Percentiles rank a stretch among this genome's conserved stretches.
Conservation (phyloP, 225 moss, liverwort and hornwort species). For the Lunularia cruciata region DNA sequence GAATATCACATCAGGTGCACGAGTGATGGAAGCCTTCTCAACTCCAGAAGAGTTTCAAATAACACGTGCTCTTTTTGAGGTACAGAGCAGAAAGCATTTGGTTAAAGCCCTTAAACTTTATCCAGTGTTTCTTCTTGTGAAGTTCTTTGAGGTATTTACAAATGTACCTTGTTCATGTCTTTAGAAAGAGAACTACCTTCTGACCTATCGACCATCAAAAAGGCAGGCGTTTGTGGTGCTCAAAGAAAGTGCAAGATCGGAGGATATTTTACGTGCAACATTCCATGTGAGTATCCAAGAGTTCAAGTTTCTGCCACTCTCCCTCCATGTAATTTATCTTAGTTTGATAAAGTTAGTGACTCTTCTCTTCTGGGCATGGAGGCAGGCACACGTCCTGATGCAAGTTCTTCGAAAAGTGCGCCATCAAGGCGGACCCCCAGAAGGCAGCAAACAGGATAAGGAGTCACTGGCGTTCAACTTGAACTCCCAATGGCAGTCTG, state of each 20-base stretch:
- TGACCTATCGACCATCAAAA: constrained; percentile 69
- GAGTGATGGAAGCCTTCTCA: constrained; percentile 80
- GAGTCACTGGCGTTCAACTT: constrained; percentile 17
- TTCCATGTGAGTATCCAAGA: constrained; percentile 70
- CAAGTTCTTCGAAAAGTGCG: constrained; percentile 54
- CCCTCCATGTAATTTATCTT: neutral
- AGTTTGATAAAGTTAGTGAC: neutral
- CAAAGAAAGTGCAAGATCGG: constrained; percentile 82
- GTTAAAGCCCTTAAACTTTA: neutral
- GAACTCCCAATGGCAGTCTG: constrained; percentile 33
- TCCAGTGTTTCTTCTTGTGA: neutral
- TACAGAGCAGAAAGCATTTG: constrained; percentile 13
- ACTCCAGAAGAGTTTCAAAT: constrained; percentile 66
- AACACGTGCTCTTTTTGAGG: constrained; percentile 72
- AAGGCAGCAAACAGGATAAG: constrained; percentile 4
- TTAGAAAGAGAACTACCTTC: constrained; percentile 79
- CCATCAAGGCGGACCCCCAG: neutral
- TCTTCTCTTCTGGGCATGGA: neutral
- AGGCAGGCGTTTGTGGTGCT: constrained; percentile 86
- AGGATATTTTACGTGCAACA: constrained; percentile 82
- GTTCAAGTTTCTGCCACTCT: neutral
- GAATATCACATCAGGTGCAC: constrained; percentile 52
- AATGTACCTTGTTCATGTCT: constrained; percentile 2
- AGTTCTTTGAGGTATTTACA: neutral
- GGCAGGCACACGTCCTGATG: constrained; percentile 85